A percentile compares a stretch with the other conserved stretches of the same genome.
These are phyloP conservation scores for Diplodia intermedia DNA, from an alignment of 2,329 filamentous ascomycete genomes.

Conservation along the genomic window DNA sequence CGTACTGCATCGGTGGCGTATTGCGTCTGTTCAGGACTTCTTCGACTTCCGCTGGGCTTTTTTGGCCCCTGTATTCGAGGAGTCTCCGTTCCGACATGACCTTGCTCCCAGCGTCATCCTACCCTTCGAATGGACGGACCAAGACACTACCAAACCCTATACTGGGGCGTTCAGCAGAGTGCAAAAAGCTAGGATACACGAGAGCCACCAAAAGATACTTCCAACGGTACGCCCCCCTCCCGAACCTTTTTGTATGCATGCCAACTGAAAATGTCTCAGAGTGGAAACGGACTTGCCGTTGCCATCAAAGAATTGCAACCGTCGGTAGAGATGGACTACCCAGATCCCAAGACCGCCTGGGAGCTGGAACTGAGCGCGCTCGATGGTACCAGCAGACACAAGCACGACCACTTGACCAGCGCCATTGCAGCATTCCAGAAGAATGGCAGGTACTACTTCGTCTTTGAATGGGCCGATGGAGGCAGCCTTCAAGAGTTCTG, in stretches of 20 bases:
- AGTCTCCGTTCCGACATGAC: background rate
- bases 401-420: conserved; percentile 22
- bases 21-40: background rate
- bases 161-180: background rate
- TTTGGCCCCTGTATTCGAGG: background rate
- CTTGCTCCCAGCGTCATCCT: background rate
- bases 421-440: conserved; percentile 19
- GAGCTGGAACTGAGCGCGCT: conserved; percentile 32
- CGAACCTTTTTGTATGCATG: background rate
- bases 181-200: background rate
- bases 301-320: conserved; percentile 33
- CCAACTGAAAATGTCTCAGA: background rate
- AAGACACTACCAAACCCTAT: background rate
- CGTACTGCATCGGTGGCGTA: background rate
- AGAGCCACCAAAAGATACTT: background rate
- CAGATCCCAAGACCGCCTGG: conserved; percentile 28
- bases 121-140: background rate
- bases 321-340: conserved; percentile 3
- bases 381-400: background rate
- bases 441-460: conserved; percentile 35
- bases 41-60: background rate
- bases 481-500: conserved; percentile 38
- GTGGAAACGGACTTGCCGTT: conserved; percentile 27
- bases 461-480: conserved; percentile 39
- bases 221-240: background rate